Percentiles rank a stretch among this genome's conserved stretches.
phyloP scores from a whole-genome alignment of 2,329 filamentous ascomycete genomes.

The Endoconidiophora laricicola region DNA sequence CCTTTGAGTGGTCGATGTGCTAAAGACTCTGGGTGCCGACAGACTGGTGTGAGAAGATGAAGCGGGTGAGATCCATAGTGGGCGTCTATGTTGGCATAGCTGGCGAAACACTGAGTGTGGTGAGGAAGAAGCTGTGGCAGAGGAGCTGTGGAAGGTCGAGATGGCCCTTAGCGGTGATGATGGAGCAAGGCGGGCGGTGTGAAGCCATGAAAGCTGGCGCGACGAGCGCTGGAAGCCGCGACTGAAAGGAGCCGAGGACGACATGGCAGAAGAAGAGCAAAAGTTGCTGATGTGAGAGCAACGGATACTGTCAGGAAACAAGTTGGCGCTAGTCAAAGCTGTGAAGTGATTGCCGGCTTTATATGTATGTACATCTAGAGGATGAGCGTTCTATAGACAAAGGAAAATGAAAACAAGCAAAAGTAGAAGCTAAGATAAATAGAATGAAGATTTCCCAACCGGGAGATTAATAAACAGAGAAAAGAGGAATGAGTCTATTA shows the following conservation, averaged over 20 bases:
- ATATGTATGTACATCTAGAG: too few species aligned
- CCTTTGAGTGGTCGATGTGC: slow-evolving; percentile 17
- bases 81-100: slow-evolving; percentile 5
- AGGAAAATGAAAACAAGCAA: background rate
- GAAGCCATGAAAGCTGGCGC: slow-evolving; percentile 17
- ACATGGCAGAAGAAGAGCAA: slow-evolving; percentile 18
- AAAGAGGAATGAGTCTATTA: too few species aligned
- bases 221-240: slow-evolving; percentile 25
- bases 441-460: background rate
- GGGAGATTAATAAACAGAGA: too few species aligned
- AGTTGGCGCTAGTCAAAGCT: background rate
- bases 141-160: slow-evolving; percentile 4
- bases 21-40: background rate
- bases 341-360: background rate
- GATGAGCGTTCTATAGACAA: background rate
- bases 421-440: background rate
- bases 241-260: slow-evolving; percentile 23
- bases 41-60: background rate
- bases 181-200: background rate
- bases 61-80: slow-evolving; percentile 15
- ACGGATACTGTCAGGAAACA: background rate
- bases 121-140: slow-evolving; percentile 6
- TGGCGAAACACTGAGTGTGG: background rate
- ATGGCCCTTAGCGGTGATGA: background rate
- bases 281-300: background rate